These are phyloP conservation scores for Cadophora gregata DNA, from an alignment of 2,329 filamentous ascomycete genomes.

Conservation along the genomic window DNA sequence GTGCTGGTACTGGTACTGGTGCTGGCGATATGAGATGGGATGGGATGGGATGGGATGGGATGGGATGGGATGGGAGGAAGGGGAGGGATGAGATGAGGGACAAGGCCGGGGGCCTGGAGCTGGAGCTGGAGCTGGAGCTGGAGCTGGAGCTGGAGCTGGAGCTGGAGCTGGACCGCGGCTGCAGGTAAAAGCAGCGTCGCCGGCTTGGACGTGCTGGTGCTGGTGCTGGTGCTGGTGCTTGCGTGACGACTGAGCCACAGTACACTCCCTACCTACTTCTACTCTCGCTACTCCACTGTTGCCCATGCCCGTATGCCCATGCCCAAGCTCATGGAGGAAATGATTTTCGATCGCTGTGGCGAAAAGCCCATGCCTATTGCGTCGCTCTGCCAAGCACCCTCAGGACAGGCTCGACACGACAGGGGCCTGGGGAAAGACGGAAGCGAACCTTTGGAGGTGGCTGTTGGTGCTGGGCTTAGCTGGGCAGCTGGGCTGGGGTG, in stretches of 20 bases:
- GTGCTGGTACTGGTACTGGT: too few relatives aligned
- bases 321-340: conserved; percentile 13
- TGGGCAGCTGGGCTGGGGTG: background rate
- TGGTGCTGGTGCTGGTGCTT: background rate
- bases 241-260: conserved; percentile 12
- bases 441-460: conserved; percentile 13
- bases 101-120: too few relatives aligned
- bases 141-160: too few relatives aligned
- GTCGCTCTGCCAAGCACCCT: background rate
- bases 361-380: conserved; percentile 3
- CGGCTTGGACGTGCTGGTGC: background rate
- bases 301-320: too few relatives aligned
- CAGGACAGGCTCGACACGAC: too few relatives aligned
- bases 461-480: background rate
- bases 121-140: too few relatives aligned
- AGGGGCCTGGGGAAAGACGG: conserved; percentile 6
- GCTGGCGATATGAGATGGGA: background rate
- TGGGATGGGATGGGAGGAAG: conserved; percentile 6
- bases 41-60: background rate
- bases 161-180: too few relatives aligned
- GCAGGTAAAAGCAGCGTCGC: background rate
- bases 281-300: background rate
- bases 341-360: conserved; percentile 10
- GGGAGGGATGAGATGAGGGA: background rate
- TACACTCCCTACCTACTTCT: too few relatives aligned